A percentile compares a stretch with the other conserved stretches of the same genome.
These are phyloP conservation scores for Anthracocystis panici-leucophaei DNA, from an alignment of 1,284 basidiomycete genomes.

Conservation along the genomic window DNA sequence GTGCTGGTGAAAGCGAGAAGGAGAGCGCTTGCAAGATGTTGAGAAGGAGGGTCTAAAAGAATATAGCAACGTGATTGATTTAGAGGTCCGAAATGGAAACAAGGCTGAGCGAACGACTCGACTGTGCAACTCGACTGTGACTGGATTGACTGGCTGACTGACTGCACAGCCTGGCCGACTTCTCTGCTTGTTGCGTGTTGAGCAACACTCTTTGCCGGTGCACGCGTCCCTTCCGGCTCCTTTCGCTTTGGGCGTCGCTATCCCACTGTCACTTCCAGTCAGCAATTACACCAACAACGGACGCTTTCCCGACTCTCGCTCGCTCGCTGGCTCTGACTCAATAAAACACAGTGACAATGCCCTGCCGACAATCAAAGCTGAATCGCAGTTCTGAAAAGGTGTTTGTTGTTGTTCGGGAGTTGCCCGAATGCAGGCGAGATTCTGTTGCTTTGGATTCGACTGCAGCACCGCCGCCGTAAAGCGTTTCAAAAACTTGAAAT, in stretches of 20 bases:
- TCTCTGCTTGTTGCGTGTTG: not conserved
- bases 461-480: not conserved
- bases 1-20: too few relatives aligned
- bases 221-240: not conserved
- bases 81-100: not conserved
- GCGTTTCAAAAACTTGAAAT: not conserved
- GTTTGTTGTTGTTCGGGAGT: not conserved
- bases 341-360: too few relatives aligned
- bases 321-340: not conserved
- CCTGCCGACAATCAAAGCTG: not conserved
- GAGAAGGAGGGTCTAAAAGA: not conserved
- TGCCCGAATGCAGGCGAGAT: not conserved
- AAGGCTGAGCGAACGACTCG: not conserved
- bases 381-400: constrained; percentile 5
- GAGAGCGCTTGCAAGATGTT: not conserved
- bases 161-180: constrained; percentile 2
- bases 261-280: not conserved
- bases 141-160: not conserved
- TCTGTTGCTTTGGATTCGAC: constrained; percentile 3
- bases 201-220: not conserved
- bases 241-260: not conserved
- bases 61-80: not conserved
- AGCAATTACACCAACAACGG: not conserved
- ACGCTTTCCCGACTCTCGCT: not conserved
- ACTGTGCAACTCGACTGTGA: not conserved